These are phyloP conservation scores for Akebia trifoliata DNA, from an alignment of 164 flowering plant species.

Conservation along the genomic window DNA sequence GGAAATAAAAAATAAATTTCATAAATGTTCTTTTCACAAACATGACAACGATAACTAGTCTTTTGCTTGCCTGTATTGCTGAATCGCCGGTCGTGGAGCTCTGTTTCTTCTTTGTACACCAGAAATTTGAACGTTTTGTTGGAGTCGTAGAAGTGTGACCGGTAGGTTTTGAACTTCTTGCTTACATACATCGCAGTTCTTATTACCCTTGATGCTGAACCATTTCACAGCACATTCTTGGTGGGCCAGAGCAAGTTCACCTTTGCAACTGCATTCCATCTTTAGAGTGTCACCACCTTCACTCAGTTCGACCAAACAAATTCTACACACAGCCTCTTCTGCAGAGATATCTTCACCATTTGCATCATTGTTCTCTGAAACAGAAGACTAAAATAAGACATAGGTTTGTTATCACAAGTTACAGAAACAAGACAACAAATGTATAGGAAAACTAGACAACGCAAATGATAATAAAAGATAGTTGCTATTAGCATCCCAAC, in stretches of 20 bases:
- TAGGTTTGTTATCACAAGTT: slow-evolving; percentile 15
- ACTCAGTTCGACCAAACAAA: slow-evolving; percentile 74
- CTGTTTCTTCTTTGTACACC: slow-evolving; percentile 24
- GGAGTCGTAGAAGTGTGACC: slow-evolving; percentile 74
- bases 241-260: slow-evolving; percentile 95
- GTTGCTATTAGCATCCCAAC: too few species aligned
- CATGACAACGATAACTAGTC: not conserved
- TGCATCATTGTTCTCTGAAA: slow-evolving; percentile 45
- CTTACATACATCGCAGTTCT: slow-evolving; percentile 88
- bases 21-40: not conserved
- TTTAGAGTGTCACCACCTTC: slow-evolving; percentile 92
- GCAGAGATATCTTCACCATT: slow-evolving; percentile 90
- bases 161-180: slow-evolving; percentile 85
- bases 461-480: not conserved
- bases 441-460: slow-evolving; percentile 1
- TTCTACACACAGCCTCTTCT: slow-evolving; percentile 96
- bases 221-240: slow-evolving; percentile 95
- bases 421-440: slow-evolving; percentile 6
- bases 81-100: slow-evolving; percentile 23
- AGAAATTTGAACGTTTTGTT: slow-evolving; percentile 35
- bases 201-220: slow-evolving; percentile 94
- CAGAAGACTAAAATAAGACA: slow-evolving; percentile 23
- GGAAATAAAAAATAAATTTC: not conserved
- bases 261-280: slow-evolving; percentile 97
- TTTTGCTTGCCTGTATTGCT: slow-evolving; percentile 61